Conservation (phyloP, 164 flowering plant genomes). For the Nymphaea colorata region DNA sequence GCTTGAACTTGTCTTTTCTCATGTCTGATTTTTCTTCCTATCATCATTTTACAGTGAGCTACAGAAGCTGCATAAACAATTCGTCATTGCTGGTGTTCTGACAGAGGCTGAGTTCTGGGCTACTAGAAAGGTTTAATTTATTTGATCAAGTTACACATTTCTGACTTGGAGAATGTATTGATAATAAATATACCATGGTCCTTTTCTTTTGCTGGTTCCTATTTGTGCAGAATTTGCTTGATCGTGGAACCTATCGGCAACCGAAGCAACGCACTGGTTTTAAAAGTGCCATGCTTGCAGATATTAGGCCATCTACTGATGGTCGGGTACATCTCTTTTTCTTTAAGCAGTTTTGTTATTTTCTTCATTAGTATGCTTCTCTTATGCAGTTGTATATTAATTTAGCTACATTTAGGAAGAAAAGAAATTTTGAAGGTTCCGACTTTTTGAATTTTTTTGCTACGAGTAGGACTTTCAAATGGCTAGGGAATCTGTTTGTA, state of each 20-base stretch:
- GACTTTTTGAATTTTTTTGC: too few species aligned
- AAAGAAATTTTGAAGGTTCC: too few species aligned
- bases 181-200: too few species aligned
- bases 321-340: constrained; percentile 53
- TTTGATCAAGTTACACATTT: neutral
- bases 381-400: too few species aligned
- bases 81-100: constrained; percentile 59
- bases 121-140: constrained; percentile 54
- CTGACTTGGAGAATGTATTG: neutral
- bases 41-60: constrained; percentile 47
- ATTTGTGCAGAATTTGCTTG: constrained; percentile 60
- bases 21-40: too few species aligned
- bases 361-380: too few species aligned
- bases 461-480: too few species aligned
- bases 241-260: constrained; percentile 28
- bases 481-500: too few species aligned
- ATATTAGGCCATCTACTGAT: constrained; percentile 65
- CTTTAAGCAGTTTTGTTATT: neutral
- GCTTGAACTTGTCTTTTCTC: too few species aligned
- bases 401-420: too few species aligned
- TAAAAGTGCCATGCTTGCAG: constrained; percentile 80
- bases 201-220: neutral
- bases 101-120: constrained; percentile 98
- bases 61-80: constrained; percentile 86
- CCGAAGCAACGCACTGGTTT: constrained; percentile 66